Percentiles rank a stretch among this genome's conserved stretches.
Conservation (phyloP, 495 filamentous ascomycete species). For the Penicillium lividum region DNA sequence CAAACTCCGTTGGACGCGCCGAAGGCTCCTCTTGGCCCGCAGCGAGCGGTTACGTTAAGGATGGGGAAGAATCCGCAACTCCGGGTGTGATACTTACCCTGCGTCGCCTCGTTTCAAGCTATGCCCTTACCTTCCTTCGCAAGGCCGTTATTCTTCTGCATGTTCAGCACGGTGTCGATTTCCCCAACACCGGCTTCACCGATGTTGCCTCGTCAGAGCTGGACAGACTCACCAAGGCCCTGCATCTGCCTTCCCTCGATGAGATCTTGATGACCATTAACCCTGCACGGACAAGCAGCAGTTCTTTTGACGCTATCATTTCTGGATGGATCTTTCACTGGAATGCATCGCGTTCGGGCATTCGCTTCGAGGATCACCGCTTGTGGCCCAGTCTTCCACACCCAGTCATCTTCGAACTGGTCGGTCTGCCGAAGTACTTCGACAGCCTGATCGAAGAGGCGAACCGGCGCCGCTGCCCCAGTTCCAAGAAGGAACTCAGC, state of each 20-base stretch:
- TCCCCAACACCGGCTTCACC: slow-evolving; percentile 69
- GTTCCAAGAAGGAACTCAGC: slow-evolving; percentile 81
- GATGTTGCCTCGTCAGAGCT: slow-evolving; percentile 72
- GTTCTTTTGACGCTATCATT: slow-evolving; percentile 54
- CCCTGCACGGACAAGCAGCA: slow-evolving; percentile 34
- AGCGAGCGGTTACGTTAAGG: slow-evolving; percentile 46
- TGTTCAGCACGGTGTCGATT: slow-evolving; percentile 84
- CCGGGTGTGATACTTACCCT: slow-evolving; percentile 45
- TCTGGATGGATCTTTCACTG: slow-evolving; percentile 78
- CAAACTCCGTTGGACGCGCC: slow-evolving; percentile 46
- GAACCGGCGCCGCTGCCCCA: slow-evolving; percentile 81
- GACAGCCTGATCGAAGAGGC: slow-evolving; percentile 92
- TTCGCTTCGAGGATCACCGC: slow-evolving; percentile 42
- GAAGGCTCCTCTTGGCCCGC: slow-evolving; percentile 45
- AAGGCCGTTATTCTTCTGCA: slow-evolving; percentile 83
- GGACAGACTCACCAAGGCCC: slow-evolving; percentile 71
- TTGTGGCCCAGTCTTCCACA: slow-evolving; percentile 64
- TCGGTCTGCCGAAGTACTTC: slow-evolving; percentile 87
- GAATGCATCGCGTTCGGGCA: slow-evolving; percentile 47
- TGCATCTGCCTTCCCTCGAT: slow-evolving; percentile 76
- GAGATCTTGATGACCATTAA: slow-evolving; percentile 64
- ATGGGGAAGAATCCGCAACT: slow-evolving; percentile 44
- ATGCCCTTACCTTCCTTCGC: slow-evolving; percentile 85
- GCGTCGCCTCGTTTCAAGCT: slow-evolving; percentile 64
- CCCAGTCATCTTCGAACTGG: slow-evolving; percentile 89